Conservation (phyloP, 2,329 filamentous ascomycete genomes). For the Ceratocystis cubensis region DNA sequence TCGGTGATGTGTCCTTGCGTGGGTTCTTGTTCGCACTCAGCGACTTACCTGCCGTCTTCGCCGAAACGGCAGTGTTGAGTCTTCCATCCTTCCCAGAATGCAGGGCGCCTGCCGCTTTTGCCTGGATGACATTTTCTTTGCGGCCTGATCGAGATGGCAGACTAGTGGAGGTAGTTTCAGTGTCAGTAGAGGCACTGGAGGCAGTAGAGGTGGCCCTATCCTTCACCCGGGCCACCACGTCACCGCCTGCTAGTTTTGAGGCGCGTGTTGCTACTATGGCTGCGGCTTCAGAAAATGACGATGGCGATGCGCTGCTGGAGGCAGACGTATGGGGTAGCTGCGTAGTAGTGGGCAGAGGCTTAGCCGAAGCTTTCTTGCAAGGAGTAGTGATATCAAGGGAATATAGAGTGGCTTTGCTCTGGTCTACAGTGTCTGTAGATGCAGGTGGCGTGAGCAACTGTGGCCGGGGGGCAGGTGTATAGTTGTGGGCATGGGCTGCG, state of each 20-base stretch:
- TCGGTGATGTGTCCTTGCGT: neutral
- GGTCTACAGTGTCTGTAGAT: neutral
- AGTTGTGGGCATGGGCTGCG: neutral
- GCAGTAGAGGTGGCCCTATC: slow-evolving; percentile 4
- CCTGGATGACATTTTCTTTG: neutral
- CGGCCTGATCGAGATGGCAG: slow-evolving; percentile 11
- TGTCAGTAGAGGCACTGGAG: neutral
- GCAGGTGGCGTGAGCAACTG: slow-evolving; percentile 6
- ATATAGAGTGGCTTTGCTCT: neutral
- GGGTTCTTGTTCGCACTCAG: neutral
- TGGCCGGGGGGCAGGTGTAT: neutral
- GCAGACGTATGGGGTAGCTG: neutral
- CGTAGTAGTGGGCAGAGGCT: neutral
- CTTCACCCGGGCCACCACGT: slow-evolving; percentile 9
- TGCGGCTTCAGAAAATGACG: slow-evolving; percentile 16
- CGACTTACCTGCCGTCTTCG: neutral
- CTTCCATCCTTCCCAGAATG: neutral
- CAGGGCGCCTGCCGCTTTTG: neutral
- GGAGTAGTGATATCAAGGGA: neutral
- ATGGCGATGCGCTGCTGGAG: neutral
- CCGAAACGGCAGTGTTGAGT: neutral
- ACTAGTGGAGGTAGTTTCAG: neutral
- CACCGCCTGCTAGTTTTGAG: slow-evolving; percentile 16
- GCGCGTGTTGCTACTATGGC: slow-evolving; percentile 20
- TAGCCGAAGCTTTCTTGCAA: slow-evolving; percentile 4